phyloP scores from a whole-genome alignment of 495 filamentous ascomycete species.

The Rhypophila decipiens region DNA sequence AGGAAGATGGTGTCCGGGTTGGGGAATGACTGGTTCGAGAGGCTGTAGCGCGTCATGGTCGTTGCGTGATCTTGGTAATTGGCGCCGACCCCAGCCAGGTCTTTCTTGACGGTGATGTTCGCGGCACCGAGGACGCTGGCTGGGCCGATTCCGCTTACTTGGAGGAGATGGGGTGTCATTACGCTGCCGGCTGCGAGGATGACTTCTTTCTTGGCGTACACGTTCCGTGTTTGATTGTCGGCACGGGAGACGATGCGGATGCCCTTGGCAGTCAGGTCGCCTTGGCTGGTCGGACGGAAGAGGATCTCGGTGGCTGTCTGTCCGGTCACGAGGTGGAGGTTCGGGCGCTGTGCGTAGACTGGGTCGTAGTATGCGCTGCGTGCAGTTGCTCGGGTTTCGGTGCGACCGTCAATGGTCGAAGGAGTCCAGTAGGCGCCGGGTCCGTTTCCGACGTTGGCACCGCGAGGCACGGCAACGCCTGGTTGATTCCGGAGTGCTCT shows the following conservation, averaged over 20 bases:
- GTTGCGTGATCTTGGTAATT: conserved; percentile 47
- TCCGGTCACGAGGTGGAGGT: conserved; percentile 17
- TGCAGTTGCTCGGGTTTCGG: conserved; percentile 16
- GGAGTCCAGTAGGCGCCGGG: conserved; percentile 16
- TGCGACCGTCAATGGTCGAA: conserved; percentile 14
- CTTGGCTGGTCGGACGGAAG: conserved; percentile 10
- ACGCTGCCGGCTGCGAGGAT: conserved; percentile 49
- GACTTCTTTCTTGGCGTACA: conserved; percentile 33
- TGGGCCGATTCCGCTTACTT: conserved; percentile 47
- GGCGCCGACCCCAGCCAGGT: conserved; percentile 46
- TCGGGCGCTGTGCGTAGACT: conserved; percentile 11
- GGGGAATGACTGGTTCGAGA: conserved; percentile 19
- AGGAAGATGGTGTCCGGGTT: conserved; percentile 20
- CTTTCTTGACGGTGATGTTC: conserved; percentile 35
- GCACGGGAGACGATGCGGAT: conserved; percentile 12
- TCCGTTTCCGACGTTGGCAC: conserved; percentile 8
- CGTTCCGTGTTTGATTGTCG: conserved; percentile 7
- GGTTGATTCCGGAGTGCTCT: conserved; percentile 10
- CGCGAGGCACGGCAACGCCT: conserved; percentile 2
- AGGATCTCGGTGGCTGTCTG: conserved; percentile 19
- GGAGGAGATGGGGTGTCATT: conserved; percentile 48
- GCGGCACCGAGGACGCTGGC: conserved; percentile 33
- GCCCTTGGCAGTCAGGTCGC: conserved; percentile 11
- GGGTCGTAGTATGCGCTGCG: conserved; percentile 25
- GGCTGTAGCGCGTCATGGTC: conserved; percentile 14